Conservation (phyloP, 495 filamentous ascomycete species). For the Annulohypoxylon bovei region DNA sequence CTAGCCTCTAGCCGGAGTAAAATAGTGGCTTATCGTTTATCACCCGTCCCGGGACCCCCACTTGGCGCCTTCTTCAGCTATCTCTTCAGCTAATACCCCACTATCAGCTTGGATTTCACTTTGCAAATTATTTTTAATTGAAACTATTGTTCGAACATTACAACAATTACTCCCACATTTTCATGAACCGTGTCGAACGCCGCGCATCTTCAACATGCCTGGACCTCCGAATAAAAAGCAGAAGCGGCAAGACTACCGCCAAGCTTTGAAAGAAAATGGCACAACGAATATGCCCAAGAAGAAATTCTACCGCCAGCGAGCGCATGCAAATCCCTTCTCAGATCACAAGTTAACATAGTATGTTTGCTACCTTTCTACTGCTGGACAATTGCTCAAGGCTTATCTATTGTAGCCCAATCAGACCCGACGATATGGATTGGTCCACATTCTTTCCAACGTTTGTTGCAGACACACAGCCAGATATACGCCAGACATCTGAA, state of each 20-base stretch:
- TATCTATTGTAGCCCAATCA: slow-evolving; percentile 69
- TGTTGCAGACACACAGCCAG: slow-evolving; percentile 40
- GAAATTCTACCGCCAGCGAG: slow-evolving; percentile 94
- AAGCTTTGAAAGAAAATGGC: slow-evolving; percentile 52
- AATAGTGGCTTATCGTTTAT: slow-evolving; percentile 27
- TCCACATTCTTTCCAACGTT: slow-evolving; percentile 82
- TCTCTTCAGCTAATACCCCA: slow-evolving; percentile 22
- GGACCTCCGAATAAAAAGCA: slow-evolving; percentile 70
- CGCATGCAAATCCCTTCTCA: slow-evolving; percentile 97
- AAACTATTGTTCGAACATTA: background rate
- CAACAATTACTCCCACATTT: background rate
- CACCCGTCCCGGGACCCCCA: background rate
- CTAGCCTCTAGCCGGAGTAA: background rate
- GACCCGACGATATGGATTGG: slow-evolving; percentile 91
- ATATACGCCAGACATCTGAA: slow-evolving; percentile 13
- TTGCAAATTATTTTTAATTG: background rate
- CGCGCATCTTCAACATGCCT: slow-evolving; percentile 52
- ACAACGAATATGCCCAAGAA: slow-evolving; percentile 76
- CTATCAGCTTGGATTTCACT: slow-evolving; percentile 6
- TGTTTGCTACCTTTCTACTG: slow-evolving; percentile 38
- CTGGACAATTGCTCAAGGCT: slow-evolving; percentile 11
- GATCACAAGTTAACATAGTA: slow-evolving; percentile 92
- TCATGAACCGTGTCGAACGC: background rate
- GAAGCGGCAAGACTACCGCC: slow-evolving; percentile 79
- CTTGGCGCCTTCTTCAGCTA: slow-evolving; percentile 2